Evolutionary conservation across 345 rosid species (phyloP), one percentile per base, ranked within the genome.

Genomic region (Sonneratia alba): DNA sequence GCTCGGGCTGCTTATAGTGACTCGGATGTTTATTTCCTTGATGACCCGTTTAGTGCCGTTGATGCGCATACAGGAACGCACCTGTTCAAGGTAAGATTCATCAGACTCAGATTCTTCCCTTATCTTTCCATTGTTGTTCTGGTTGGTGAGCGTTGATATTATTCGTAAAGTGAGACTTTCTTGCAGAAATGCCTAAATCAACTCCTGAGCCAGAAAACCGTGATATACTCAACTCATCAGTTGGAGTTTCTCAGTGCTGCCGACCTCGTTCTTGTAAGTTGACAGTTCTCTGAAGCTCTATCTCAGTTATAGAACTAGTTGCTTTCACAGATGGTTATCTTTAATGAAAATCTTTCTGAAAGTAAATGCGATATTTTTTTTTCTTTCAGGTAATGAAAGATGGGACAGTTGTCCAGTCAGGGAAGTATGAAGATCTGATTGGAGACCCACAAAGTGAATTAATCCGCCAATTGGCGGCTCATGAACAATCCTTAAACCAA

Each of bases 11-110:
- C 83, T 1, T 91, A 85, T 63, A 87, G 85, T 38, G 62, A 82
- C 59, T 85, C 93, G 42, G 93, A 91, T 78, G 79, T 91, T 70
- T 89, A 82, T 80, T 74, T 91, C 74, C 79, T 89, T 8, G 97
- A 91, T 77, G 96, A 89, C 71, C 90, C 93, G 75, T 89, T 89
- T 66, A 88, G 91, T 65, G 88, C 93, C 18, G 91, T 91, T 67
- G 93, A 89, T 75, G 91, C 88, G 47, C 96, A 87, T 70, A 89
- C 94, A 36, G 94, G 91, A 66, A 80, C 89, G 14, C 88, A 87
- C 79, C 72, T 90, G 68, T 90, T 87, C 85, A 85, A 83, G 88
- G 94, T 81, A 83, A 72, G 55, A 32, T 42, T 32, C 36, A 27
- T 27, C 71, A 3, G 1, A 49, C 12, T 27, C 14, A 36, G 7